Evolutionary conservation across 2,329 filamentous ascomycete genomes (phyloP), one percentile per base, ranked within the genome.

Genomic region (Sordariomycetes sp.): DNA sequence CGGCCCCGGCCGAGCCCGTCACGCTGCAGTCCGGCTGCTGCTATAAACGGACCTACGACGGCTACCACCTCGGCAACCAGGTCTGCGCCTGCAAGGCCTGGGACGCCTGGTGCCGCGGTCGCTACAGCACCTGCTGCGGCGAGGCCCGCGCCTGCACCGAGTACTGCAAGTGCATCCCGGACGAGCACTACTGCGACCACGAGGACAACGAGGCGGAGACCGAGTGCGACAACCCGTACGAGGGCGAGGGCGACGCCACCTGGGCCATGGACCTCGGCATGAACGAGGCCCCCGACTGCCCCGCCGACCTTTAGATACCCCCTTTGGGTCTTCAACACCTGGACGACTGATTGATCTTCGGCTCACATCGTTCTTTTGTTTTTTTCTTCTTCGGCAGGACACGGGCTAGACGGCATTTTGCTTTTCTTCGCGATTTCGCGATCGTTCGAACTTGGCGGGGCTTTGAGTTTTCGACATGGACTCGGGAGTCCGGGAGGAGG

Each of bases 101-200:
- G 54, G 37, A 48, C 24, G 54, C n/a, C 37, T 55, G 54, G 54
- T 55, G 54, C 54, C 16, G 11, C 16, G 54, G 35, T 14, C 54
- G 40, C 35, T 55, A 14, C 37, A 55, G 54, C 54, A 32, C n/a
- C 35, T 55, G 54, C 37, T 55, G 54, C 37, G 54, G 54, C 35
- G 54, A 55, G 7, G 54, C 40, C 12, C 7, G 37, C 4, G 37
- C 54, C 25, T 55, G 54, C 37, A 55, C 54, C 37, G 20, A 55
- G 37, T 55, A 55, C 18, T 55, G 54, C 54, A 46, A 6, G 10
- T 55, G 54, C 22, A 46, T 55, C 22, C 54, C 54, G 3, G 4
- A n/a, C 22, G 54, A 55, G 35, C 20, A 35, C 7, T 46, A 48
- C 54, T 55, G 54, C 37, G 54, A 24, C 37, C 35, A 55, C 25